These are phyloP conservation scores for Danielia oregonensis DNA, from an alignment of 805 yeast species.

Conservation along the genomic window DNA sequence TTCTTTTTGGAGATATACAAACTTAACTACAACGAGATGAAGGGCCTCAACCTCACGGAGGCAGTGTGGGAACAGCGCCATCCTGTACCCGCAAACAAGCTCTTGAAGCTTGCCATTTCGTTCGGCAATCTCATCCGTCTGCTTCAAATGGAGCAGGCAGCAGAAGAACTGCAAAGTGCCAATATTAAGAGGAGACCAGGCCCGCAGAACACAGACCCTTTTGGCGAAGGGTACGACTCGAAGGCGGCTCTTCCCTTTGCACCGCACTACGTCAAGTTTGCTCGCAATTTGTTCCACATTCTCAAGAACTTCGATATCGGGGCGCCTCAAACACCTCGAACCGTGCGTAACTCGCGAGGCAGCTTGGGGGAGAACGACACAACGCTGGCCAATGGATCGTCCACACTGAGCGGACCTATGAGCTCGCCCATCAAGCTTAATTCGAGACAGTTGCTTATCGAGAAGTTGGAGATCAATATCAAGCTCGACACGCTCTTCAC, in stretches of 20 bases:
- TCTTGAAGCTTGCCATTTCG: constrained; percentile 39
- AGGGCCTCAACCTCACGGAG: constrained; percentile 18
- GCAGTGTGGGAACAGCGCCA: constrained; percentile 14
- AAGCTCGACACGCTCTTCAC: constrained; percentile 37
- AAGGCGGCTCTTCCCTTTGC: constrained; percentile 6
- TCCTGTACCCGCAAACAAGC: constrained; percentile 35
- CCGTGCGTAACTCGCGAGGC: constrained; percentile 1
- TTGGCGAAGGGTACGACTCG: constrained; percentile 7
- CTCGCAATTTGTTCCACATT: constrained; percentile 28
- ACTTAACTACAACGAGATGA: constrained; percentile 20
- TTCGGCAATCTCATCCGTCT: constrained; percentile 39
- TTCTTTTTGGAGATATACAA: constrained; percentile 32
- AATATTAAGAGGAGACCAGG: constrained; percentile 7
- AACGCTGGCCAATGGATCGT: constrained; percentile 2
- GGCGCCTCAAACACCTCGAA: background rate
- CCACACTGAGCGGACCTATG: constrained; percentile 7
- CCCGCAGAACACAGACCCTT: constrained; percentile 11
- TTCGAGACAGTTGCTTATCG: constrained; percentile 39
- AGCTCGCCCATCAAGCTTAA: constrained; percentile 38
- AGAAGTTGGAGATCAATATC: constrained; percentile 42
- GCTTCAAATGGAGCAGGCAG: constrained; percentile 32
- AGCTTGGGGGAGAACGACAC: constrained; percentile 1
- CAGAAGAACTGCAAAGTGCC: constrained; percentile 22
- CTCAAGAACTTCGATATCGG: constrained; percentile 42
- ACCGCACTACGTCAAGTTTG: constrained; percentile 29